Evolutionary conservation across 352 stramenopile species (phyloP), one percentile per base, ranked within the genome.

Genomic region (Globisporangium yorkense): DNA sequence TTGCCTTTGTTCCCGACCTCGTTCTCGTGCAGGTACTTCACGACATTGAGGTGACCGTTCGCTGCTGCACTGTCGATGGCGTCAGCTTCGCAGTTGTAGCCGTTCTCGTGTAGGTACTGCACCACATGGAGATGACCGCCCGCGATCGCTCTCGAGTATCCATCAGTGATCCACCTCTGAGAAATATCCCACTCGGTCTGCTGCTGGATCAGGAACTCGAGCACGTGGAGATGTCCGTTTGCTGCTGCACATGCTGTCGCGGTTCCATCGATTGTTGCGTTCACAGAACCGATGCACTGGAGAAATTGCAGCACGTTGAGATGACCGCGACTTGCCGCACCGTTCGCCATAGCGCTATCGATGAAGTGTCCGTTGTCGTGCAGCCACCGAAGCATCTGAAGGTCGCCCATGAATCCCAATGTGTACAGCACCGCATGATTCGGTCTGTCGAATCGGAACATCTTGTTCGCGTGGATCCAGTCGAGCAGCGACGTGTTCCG

Each of bases 161-260:
- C 9, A 18, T 15, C 62, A 55, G 5, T 59, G 68, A 35, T 12
- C 7, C 33, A 39, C 8, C 1, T 5, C 31, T 0, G 21, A 24
- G 21, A 68, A 75, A 13, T 65, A 66, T 54, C 31, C 31, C 31
- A 35, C 31, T 35, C 31, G 7, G 8, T 9, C 5, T 12, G 10
- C 15, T 75, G 56, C 13, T 46, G 29, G 33, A 77, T 62, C 1
- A 80, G 63, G 41, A 59, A 80, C 55, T 72, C 20, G 48, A 80
- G 62, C 21, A 75, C 57, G 0, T 63, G 59, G 31, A 74, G 46
- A 44, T 70, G 65, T 1, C 67, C 70, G 31, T 51, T 27, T 7
- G 29, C 27, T 3, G 53, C 59, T 0, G 52, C 53, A 1, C 40
- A 31, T n/a, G 49, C 27, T 18, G 57, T 57, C 21, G 45, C 45